Conservation (phyloP, 495 filamentous ascomycete genomes). For the Xylaria intraflava region DNA sequence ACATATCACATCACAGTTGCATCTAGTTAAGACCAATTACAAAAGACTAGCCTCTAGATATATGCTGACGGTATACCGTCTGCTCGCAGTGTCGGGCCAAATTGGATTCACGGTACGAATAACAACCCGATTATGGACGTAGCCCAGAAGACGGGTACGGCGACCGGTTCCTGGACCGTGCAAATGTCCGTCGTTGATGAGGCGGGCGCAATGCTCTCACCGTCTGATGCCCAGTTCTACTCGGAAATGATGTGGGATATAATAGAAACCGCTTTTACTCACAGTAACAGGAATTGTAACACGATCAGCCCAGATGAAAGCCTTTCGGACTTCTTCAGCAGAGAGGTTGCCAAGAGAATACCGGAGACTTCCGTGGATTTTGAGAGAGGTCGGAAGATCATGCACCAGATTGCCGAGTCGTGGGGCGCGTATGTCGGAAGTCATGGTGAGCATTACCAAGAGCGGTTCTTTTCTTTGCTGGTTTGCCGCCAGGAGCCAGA, state of each 20-base stretch:
- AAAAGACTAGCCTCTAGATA: background rate
- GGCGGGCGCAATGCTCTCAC: constrained; percentile 52
- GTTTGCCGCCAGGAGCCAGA: no score
- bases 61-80: background rate
- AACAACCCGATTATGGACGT: constrained; percentile 80
- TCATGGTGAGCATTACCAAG: constrained; percentile 8
- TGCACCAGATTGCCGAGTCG: constrained; percentile 60
- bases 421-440: constrained; percentile 92
- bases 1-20: background rate
- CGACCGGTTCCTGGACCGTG: constrained; percentile 52
- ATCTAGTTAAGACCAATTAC: background rate
- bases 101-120: constrained; percentile 90
- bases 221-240: constrained; percentile 45
- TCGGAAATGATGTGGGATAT: constrained; percentile 69
- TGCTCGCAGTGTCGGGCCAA: constrained; percentile 61
- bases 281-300: constrained; percentile 62
- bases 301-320: constrained; percentile 61
- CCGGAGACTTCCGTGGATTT: constrained; percentile 39
- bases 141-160: constrained; percentile 60
- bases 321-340: constrained; percentile 69
- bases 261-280: constrained; percentile 68
- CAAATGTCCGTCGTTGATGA: constrained; percentile 54
- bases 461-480: constrained; percentile 4
- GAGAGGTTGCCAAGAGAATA: constrained; percentile 50
- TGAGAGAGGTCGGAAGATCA: constrained; percentile 42